phyloP scores from a whole-genome alignment of 768 basidiomycete genomes.

The Cantharellus cinnabarinus region DNA sequence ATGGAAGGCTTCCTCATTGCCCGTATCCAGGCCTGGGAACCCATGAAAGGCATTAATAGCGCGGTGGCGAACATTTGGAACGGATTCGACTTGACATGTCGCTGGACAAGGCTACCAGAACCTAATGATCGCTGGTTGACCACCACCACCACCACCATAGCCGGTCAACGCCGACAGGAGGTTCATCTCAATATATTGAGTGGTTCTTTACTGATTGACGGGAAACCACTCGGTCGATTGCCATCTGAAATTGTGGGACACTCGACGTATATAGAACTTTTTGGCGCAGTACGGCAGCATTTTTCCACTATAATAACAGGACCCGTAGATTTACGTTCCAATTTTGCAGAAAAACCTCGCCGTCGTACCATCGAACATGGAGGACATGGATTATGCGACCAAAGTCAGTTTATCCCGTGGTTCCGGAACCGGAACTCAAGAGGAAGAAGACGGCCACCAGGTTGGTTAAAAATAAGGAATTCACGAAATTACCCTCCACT shows the following conservation, averaged over 20 bases:
- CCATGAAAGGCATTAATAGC: background rate
- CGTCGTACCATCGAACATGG: background rate
- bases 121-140: constrained; percentile 4
- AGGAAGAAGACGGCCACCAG: too few species aligned
- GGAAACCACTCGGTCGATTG: background rate
- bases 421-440: background rate
- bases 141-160: background rate
- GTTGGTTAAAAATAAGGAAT: background rate
- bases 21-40: background rate
- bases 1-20: background rate
- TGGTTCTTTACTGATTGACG: background rate
- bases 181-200: constrained; percentile 1
- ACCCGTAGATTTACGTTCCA: background rate
- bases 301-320: background rate
- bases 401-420: background rate
- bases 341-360: background rate
- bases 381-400: background rate
- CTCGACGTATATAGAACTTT: background rate
- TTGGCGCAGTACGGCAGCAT: background rate
- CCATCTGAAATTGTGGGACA: background rate
- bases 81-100: background rate
- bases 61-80: background rate
- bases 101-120: background rate
- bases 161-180: background rate
- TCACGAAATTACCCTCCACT: background rate